phyloP scores from a whole-genome alignment of 139 green algal genomes.

The Coelastrella sp. region DNA sequence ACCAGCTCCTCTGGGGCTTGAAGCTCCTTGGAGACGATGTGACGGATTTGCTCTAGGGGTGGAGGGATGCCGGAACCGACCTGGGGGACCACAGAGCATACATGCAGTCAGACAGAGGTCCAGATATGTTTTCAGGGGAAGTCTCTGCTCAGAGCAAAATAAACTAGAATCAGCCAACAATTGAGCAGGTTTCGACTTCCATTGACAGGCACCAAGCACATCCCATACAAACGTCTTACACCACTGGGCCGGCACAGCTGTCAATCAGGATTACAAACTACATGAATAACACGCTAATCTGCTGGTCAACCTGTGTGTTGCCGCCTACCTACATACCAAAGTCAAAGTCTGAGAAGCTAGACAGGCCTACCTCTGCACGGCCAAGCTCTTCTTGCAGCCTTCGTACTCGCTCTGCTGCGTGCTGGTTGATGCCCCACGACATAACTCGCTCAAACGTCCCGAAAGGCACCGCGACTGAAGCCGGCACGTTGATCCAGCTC shows the following conservation, averaged over 20 bases:
- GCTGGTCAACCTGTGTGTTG: no score
- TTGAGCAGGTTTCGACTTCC: no score
- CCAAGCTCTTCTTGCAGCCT: constrained; percentile 43
- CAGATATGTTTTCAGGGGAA: no score
- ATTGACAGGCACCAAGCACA: no score
- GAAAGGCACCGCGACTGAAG: constrained; percentile 85
- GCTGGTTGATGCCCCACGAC: constrained; percentile 60
- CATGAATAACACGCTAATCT: no score
- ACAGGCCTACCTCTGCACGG: not conserved
- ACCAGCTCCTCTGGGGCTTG: constrained; percentile 29
- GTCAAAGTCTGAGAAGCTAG: not conserved
- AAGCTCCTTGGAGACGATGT: constrained; percentile 31
- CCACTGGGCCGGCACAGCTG: no score
- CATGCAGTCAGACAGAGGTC: no score
- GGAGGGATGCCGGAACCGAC: constrained; percentile 15
- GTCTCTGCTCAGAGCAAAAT: no score
- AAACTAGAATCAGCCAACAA: no score
- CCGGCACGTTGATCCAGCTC: not conserved
- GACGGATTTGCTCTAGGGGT: not conserved
- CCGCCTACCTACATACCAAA: no score
- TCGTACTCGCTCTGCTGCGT: constrained; percentile 54
- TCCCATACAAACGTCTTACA: no score
- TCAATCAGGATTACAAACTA: no score
- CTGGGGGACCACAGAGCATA: not conserved
- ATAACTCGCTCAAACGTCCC: constrained; percentile 88